These are phyloP conservation scores for Straminergon stramineum DNA, from an alignment of 225 moss, liverwort and hornwort genomes.

Conservation along the genomic window DNA sequence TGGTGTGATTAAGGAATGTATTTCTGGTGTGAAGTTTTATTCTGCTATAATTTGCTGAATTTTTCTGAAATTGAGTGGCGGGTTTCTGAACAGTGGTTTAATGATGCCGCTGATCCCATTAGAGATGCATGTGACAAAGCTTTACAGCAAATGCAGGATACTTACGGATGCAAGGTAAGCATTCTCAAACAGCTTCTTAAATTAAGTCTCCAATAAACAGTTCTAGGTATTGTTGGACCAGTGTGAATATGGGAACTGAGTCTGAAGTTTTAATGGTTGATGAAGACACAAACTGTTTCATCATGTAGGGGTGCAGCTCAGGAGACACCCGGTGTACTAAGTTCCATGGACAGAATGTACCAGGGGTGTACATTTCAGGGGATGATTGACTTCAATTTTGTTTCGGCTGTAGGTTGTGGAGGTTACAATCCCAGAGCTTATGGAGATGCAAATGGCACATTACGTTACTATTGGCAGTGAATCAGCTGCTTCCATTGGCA, in stretches of 20 bases:
- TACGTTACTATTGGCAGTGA: constrained; percentile 76
- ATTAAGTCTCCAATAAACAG: not conserved
- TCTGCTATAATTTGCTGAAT: not conserved
- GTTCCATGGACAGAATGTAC: not conserved
- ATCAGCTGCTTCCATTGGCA: constrained; percentile 33
- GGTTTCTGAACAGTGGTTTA: constrained; percentile 53
- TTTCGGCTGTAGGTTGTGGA: constrained; percentile 45
- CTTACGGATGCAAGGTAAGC: constrained; percentile 61
- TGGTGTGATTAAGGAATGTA: not conserved
- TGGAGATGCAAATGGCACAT: constrained; percentile 71
- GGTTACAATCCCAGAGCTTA: constrained; percentile 59
- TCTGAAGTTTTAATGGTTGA: not conserved
- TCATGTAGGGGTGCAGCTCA: not conserved
- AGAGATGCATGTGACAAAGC: constrained; percentile 44
- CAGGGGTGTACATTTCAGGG: not conserved
- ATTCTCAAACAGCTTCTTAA: not conserved
- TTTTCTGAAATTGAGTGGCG: not conserved
- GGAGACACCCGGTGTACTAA: not conserved
- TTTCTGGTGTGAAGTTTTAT: not conserved
- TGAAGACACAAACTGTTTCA: not conserved
- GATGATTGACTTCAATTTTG: not conserved
- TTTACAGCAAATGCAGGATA: constrained; percentile 38
- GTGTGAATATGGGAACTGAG: not conserved
- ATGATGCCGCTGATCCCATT: constrained; percentile 54
- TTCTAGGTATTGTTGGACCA: not conserved